Conservation (phyloP, 805 yeast species). For the Torulaspora gathmanii region DNA sequence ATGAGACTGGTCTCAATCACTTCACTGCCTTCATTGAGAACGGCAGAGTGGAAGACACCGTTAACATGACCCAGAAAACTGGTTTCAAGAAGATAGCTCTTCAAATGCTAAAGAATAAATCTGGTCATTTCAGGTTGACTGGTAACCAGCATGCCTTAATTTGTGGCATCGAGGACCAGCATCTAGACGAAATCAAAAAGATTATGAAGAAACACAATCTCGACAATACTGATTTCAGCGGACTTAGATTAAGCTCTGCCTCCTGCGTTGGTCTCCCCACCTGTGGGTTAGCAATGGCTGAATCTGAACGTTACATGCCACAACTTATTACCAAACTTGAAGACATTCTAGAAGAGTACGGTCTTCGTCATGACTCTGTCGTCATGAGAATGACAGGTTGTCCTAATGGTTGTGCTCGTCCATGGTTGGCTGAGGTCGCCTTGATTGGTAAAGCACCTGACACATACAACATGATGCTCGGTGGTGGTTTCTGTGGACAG, state of each 20-base stretch:
- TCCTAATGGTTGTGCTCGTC: conserved; percentile 98
- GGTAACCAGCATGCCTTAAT: conserved; percentile 92
- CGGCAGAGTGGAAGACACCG: conserved; percentile 92
- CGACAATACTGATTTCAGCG: conserved; percentile 79
- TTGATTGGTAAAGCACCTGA: conserved; percentile 93
- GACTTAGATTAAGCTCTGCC: conserved; percentile 81
- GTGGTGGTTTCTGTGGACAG: conserved; percentile 94
- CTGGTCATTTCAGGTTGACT: conserved; percentile 87
- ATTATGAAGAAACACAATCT: conserved; percentile 68
- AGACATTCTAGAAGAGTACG: conserved; percentile 81
- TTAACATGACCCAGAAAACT: conserved; percentile 82
- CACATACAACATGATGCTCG: conserved; percentile 87
- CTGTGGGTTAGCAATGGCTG: conserved; percentile 98
- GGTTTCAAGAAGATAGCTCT: conserved; percentile 80
- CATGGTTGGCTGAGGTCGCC: conserved; percentile 96
- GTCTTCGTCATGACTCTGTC: conserved; percentile 87
- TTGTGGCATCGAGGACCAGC: conserved; percentile 65
- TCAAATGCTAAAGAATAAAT: conserved; percentile 51
- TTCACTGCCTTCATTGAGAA: conserved; percentile 93
- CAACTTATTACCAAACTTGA: conserved; percentile 76
- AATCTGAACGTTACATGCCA: conserved; percentile 86
- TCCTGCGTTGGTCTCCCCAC: conserved; percentile 99
- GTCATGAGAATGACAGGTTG: conserved; percentile 99
- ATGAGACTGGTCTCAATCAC: conserved; percentile 78
- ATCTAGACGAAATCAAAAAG: conserved; percentile 56